These are phyloP conservation scores for Geranomyces michiganensis DNA, from an alignment of 192 early-diverging fungal species.

Conservation along the genomic window DNA sequence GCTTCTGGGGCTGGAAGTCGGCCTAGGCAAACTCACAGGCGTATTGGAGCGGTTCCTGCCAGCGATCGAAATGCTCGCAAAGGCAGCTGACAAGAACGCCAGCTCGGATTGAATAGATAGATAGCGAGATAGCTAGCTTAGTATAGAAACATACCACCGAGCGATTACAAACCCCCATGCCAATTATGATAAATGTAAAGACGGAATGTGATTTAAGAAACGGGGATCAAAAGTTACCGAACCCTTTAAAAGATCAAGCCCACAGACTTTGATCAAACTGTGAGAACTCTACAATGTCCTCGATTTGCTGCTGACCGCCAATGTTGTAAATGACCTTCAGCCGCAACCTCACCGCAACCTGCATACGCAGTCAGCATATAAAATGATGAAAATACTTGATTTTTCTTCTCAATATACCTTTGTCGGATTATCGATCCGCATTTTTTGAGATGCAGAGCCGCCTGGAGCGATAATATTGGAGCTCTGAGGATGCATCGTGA, in stretches of 20 bases:
- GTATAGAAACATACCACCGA: no score
- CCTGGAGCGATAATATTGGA: constrained; percentile 65
- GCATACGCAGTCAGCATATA: neutral
- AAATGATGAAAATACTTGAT: neutral
- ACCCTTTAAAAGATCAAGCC: constrained; percentile 39
- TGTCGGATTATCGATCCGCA: constrained; percentile 87
- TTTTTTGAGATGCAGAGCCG: constrained; percentile 69
- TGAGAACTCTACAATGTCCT: constrained; percentile 58
- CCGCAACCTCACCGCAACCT: constrained; percentile 46
- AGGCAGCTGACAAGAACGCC: neutral
- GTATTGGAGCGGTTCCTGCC: neutral
- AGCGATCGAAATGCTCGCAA: neutral
- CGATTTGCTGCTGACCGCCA: constrained; percentile 31
- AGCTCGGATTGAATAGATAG: neutral
- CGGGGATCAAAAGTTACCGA: no score
- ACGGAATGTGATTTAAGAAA: no score
- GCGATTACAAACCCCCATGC: no score
- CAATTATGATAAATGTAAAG: no score
- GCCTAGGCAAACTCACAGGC: neutral
- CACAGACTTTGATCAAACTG: constrained; percentile 49
- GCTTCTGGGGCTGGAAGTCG: neutral
- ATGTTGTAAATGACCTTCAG: constrained; percentile 46
- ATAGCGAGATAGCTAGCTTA: no score
- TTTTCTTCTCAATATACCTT: constrained; percentile 38
- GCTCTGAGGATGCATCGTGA: constrained; percentile 83